These are phyloP conservation scores for Fusarium lyarnte DNA, from an alignment of 2,329 filamentous ascomycete genomes.

Conservation along the genomic window DNA sequence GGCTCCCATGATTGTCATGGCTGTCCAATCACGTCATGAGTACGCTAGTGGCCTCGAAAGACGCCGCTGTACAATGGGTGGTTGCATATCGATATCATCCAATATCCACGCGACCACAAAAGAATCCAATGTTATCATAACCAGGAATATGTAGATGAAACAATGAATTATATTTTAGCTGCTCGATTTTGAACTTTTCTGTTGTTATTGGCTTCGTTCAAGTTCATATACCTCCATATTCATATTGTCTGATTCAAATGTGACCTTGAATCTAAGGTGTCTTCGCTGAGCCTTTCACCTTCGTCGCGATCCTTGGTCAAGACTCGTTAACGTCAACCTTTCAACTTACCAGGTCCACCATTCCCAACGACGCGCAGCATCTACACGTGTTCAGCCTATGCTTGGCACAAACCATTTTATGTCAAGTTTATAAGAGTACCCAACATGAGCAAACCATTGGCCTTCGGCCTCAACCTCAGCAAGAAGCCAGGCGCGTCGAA, in stretches of 20 bases:
- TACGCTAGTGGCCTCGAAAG: conserved; percentile 25
- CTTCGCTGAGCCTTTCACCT: background rate
- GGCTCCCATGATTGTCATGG: background rate
- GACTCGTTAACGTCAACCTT: conserved; percentile 9
- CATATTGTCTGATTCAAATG: background rate
- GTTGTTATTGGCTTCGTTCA: too few species aligned
- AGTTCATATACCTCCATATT: too few species aligned
- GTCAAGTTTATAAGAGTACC: background rate
- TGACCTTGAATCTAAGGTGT: background rate
- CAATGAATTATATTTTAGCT: background rate
- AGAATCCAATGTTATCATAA: background rate
- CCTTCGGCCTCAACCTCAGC: conserved; percentile 67
- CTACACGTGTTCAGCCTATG: background rate
- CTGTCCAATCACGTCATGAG: conserved; percentile 43
- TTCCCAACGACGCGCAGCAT: background rate
- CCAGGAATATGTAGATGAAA: background rate
- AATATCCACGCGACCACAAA: background rate
- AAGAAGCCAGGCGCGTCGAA: conserved; percentile 66
- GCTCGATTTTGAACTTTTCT: too few species aligned
- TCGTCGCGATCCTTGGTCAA: background rate
- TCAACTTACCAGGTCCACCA: background rate
- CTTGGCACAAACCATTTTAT: background rate
- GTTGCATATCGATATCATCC: background rate
- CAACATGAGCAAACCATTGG: conserved; percentile 60
- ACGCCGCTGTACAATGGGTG: conserved; percentile 24